phyloP scores from a whole-genome alignment of 768 basidiomycete genomes.

The Tylopilus felleus region DNA sequence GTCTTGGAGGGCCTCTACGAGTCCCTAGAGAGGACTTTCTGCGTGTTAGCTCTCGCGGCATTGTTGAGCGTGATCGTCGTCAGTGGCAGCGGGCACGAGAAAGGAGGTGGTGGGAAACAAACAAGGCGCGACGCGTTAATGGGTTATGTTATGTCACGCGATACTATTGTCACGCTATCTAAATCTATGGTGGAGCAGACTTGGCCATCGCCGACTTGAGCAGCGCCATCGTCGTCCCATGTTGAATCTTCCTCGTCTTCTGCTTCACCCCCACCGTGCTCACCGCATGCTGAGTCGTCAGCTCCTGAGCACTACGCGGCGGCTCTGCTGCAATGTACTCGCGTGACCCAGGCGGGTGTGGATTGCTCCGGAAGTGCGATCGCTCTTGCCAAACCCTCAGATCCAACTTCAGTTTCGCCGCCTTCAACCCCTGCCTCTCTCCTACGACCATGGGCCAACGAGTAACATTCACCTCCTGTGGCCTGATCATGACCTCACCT shows the following conservation, averaged over 20 bases:
- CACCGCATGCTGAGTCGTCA: conserved; percentile 12
- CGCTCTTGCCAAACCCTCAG: conserved; percentile 30
- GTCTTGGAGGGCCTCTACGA: conserved; percentile 58
- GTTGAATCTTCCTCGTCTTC: background rate
- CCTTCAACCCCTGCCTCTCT: conserved; percentile 38
- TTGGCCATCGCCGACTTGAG: conserved; percentile 22
- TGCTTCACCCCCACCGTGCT: conserved; percentile 1
- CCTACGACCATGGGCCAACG: conserved; percentile 47
- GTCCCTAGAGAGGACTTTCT: conserved; percentile 40
- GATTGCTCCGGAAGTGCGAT: conserved; percentile 40
- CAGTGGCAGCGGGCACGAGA: conserved; percentile 12
- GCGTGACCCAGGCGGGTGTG: conserved; percentile 45
- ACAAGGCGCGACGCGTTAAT: conserved; percentile 27
- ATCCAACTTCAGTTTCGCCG: conserved; percentile 31
- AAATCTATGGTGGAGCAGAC: background rate
- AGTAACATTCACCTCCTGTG: conserved; percentile 27
- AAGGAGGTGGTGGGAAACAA: conserved; percentile 21
- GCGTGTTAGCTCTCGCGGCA: conserved; percentile 28
- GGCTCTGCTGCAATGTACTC: conserved; percentile 43
- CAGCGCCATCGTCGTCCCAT: conserved; percentile 8
- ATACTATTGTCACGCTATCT: conserved; percentile 13
- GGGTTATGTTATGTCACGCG: conserved; percentile 27
- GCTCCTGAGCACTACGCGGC: conserved; percentile 17
- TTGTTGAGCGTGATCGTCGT: conserved; percentile 10
- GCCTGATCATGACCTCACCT: conserved; percentile 31